Conservation (phyloP, 2,329 filamentous ascomycete genomes). For the Lachnellula suecica region DNA sequence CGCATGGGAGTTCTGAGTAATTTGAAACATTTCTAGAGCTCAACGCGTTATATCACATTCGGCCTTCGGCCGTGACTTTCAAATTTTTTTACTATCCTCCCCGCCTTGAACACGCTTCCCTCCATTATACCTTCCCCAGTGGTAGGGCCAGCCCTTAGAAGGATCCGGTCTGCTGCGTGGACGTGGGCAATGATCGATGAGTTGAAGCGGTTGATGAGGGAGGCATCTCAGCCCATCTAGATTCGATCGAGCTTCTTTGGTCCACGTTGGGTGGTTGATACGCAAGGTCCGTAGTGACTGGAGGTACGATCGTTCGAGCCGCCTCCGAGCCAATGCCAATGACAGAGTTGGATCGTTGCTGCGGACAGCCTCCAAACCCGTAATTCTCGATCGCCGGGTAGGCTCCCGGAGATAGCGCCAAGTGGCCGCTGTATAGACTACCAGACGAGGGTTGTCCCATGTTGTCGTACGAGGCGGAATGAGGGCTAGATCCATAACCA, state of each 20-base stretch:
- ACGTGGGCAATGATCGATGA: too few species aligned
- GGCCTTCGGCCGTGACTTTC: too few species aligned
- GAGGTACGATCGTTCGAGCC: conserved; percentile 16
- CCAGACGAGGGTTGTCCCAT: conserved; percentile 12
- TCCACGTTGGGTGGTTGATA: conserved; percentile 27
- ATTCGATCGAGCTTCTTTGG: conserved; percentile 22
- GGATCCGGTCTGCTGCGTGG: too few species aligned
- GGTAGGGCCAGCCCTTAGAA: too few species aligned
- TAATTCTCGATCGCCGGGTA: conserved; percentile 27
- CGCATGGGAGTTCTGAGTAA: too few species aligned
- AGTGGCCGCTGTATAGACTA: conserved; percentile 20
- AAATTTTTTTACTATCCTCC: too few species aligned
- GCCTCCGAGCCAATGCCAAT: conserved; percentile 22
- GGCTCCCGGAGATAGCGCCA: conserved; percentile 19
- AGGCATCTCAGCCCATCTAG: too few species aligned
- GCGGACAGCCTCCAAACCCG: conserved; percentile 18
- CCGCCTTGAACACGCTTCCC: too few species aligned
- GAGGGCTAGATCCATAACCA: conserved; percentile 20
- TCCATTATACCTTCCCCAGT: too few species aligned
- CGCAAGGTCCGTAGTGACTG: conserved; percentile 19
- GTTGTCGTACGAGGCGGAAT: conserved; percentile 21
- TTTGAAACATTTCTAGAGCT: too few species aligned
- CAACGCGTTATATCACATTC: too few species aligned
- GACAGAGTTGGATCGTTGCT: conserved; percentile 26
- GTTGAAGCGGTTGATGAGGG: too few species aligned